Evolutionary conservation across 1,139 yeast genomes (phyloP), one percentile per base, ranked within the genome.

Genomic region (Diutina pseudorugosa): DNA sequence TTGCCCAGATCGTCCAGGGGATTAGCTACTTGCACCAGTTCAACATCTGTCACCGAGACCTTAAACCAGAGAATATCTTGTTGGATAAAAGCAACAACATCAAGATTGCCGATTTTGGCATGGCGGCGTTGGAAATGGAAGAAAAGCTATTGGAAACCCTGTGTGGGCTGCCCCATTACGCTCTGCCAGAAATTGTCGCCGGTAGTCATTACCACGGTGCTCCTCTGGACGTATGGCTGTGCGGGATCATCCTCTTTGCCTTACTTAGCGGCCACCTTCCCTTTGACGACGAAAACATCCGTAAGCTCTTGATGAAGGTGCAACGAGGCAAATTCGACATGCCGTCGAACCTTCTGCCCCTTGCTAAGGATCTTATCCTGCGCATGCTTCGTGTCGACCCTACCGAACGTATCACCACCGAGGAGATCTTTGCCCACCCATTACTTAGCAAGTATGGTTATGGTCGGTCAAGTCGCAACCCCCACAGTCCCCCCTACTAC

Each of bases 111-210:
- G 99, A 93, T 69, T 93, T 93, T 66, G 99, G 99, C 44, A 94
- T 93, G 98, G 98, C 99, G n/a, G 98, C 98, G 2, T 72, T 93
- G 51, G 98, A 93, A 66, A 84, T 95, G 44, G 79, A 81, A 54
- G 95, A 85, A 60, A 80, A 86, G 61, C 71, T 93, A 63, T 74
- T 94, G 54, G 97, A 93, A 65, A 93, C 98, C 1, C 85, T 95
- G 36, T 93, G 99, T 69, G 99, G 99, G 1, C 89, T 97, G 21
- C 98, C 98, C 21, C 98, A 94, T 68, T 93, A 93, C 68, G 98
- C 98, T 1, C 88, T 96, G 14, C 98, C 98, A 0, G 98, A 93
- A 66, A 93, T 93, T 58, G 97, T 93, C 3, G 88, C 96, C 11
- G 98, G 98, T 50, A 80, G 85, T 58, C 87, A 82, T 56, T 93